Base-by-base conservation (phyloP, 148 eudicot genomes). In the Chenopodium album region DNA sequence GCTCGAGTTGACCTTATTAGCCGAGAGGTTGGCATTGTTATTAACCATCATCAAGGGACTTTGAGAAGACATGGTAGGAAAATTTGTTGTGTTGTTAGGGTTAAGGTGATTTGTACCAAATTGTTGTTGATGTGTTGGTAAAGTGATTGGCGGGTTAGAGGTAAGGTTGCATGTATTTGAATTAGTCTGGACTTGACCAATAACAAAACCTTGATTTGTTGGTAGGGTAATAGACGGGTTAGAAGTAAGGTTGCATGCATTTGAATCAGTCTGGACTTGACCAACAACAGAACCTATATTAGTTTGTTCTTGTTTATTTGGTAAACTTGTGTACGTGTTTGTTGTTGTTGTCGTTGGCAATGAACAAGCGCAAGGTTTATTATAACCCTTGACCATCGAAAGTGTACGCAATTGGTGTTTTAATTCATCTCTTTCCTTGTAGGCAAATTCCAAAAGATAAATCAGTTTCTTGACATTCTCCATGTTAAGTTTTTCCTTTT, bases 381-480 rank as follows among this genome's bases (percentile, higher is more conserved):
- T 47, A 29, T 81, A 79, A 26, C 78, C 75, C 52, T 75, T 31
- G 12, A 16, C 78, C 32, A 68, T 23, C 41, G 37, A 37, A 11
- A 68, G 37, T 32, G 23, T 50, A 77, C 41, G 73, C 37, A 78
- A 11, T 78, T 88, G 82, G 20, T 78, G 60, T 71, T 63, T 78
- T 50, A 85, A 85, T 78, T 88, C 83, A 70, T 88, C 89, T 76
- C 87, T 86, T 80, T 88, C 86, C 63, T 83, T 75, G 59, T 19
- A 80, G 28, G 82, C 86, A 65, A 68, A 28, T 7, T 59, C 75
- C 16, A 86, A 76, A 32, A 78, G 81, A 17, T 84, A 75, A 14
- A 84, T 16, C 46, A 88, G 29, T 14, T 82, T 88, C 34, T 48
- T 65, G 52, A 77, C 41, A 6, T 81, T 75, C 50, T 86, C 82